Percentiles rank a stretch among this genome's conserved stretches.
Conservation (phyloP, 2,329 filamentous ascomycete species). For the Ceratocystis diversiconidia region DNA sequence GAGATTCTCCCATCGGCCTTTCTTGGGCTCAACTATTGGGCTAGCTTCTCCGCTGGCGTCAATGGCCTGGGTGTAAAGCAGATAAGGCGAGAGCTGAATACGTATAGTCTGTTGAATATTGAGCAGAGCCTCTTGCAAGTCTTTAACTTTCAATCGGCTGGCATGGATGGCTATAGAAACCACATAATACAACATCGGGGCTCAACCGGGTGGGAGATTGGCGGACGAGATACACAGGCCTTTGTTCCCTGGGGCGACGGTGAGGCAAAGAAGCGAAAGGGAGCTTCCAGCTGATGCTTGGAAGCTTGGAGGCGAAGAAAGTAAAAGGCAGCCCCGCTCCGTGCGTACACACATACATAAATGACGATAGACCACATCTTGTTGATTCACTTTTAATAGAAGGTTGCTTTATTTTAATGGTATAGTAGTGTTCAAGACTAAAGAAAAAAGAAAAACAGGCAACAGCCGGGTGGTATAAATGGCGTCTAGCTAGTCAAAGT, state of each 20-base stretch:
- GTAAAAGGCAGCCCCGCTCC: too few relatives aligned
- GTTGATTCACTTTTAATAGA: neutral
- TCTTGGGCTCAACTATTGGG: conserved; percentile 2
- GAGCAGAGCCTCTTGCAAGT: conserved; percentile 8
- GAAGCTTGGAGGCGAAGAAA: neutral
- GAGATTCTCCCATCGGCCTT: conserved; percentile 3
- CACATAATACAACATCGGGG: neutral
- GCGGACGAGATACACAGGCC: neutral
- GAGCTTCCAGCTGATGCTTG: neutral
- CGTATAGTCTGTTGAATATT: conserved; percentile 2
- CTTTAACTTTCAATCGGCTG: neutral
- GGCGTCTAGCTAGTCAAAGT: neutral
- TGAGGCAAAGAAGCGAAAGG: neutral
- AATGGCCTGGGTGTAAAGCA: neutral
- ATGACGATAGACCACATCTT: neutral
- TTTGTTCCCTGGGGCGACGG: neutral
- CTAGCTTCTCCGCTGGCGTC: neutral
- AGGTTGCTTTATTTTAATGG: neutral
- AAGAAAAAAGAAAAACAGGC: neutral
- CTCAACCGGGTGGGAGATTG: neutral
- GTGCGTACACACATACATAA: too few relatives aligned
- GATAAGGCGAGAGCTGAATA: neutral
- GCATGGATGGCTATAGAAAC: neutral
- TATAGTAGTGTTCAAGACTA: neutral
- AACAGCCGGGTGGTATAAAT: neutral